Percentiles rank a stretch among this genome's conserved stretches.
Evolutionary conservation across 345 rosid genomes (phyloP).

Genomic region (Rhodamnia rubescens): DNA sequence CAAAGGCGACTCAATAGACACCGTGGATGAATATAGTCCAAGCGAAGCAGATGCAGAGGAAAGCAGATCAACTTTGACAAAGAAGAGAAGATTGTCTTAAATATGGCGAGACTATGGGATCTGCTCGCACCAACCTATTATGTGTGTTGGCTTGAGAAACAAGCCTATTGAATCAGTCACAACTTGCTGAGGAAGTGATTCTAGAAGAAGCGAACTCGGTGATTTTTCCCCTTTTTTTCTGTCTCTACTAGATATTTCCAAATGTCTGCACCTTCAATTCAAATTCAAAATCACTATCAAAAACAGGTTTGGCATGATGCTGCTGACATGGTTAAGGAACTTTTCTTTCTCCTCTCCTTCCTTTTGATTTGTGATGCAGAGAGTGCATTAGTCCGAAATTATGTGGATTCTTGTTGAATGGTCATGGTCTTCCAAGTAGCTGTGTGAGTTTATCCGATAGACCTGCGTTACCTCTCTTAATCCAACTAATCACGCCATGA

Average conservation of each 20-base stretch:
- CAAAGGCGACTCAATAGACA: too few relatives aligned
- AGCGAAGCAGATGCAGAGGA: too few relatives aligned
- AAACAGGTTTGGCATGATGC: too few relatives aligned
- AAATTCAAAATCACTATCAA: too few relatives aligned
- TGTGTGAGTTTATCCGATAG: not conserved
- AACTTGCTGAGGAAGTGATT: not conserved
- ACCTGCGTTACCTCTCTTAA: not conserved
- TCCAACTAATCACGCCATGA: too few relatives aligned
- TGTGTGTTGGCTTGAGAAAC: too few relatives aligned
- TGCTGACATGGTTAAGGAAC: too few relatives aligned
- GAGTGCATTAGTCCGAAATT: not conserved
- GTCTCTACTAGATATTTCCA: not conserved
- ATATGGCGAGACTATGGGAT: not conserved
- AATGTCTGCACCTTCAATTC: too few relatives aligned
- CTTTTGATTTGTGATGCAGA: not conserved
- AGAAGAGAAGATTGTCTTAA: not conserved
- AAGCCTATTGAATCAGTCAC: not conserved
- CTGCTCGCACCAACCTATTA: not conserved
- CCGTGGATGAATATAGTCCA: too few relatives aligned
- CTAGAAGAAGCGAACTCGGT: not conserved
- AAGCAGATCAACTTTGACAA: too few relatives aligned
- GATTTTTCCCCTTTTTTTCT: not conserved
- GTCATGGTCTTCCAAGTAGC: not conserved
- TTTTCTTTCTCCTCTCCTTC: not conserved
- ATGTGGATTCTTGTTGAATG: not conserved